phyloP scores from a whole-genome alignment of 306 rosid species.

The Comarum palustre region DNA sequence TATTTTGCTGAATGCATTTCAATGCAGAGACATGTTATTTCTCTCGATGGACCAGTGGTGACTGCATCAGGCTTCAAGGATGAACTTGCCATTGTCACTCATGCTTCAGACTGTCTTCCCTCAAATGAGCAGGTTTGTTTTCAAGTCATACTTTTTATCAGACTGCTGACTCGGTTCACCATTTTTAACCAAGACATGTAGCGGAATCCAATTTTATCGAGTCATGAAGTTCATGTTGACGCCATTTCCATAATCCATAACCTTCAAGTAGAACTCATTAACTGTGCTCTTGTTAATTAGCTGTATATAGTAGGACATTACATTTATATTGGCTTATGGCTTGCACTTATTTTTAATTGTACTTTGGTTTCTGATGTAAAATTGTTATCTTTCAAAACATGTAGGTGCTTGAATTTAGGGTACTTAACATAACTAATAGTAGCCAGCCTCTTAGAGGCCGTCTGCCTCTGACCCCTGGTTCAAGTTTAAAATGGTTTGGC shows the following conservation, averaged over 20 bases:
- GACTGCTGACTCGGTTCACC: slow-evolving; percentile 6
- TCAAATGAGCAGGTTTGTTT: slow-evolving; percentile 73
- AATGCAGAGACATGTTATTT: slow-evolving; percentile 70
- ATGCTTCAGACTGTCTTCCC: slow-evolving; percentile 65
- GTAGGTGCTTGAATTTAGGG: slow-evolving; percentile 73
- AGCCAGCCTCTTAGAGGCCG: slow-evolving; percentile 58
- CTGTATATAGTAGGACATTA: slow-evolving; percentile 17
- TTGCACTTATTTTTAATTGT: neutral
- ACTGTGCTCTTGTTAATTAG: neutral
- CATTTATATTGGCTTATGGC: slow-evolving; percentile 6
- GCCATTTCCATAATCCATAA: neutral
- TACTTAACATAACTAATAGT: slow-evolving; percentile 54
- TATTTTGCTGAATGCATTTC: slow-evolving; percentile 30
- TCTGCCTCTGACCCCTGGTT: slow-evolving; percentile 83
- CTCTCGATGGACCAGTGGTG: slow-evolving; percentile 84
- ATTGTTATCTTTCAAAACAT: slow-evolving; percentile 22
- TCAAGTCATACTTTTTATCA: slow-evolving; percentile 10
- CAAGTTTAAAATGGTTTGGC: slow-evolving; percentile 81
- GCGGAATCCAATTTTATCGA: neutral
- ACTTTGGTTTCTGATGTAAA: slow-evolving; percentile 16
- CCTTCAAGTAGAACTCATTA: neutral
- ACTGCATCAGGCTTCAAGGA: slow-evolving; percentile 89
- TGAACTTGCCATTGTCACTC: slow-evolving; percentile 80
- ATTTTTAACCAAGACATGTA: neutral
- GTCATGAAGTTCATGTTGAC: neutral